Conservation (phyloP, 495 filamentous ascomycete species). For the Penicillium soppii region DNA sequence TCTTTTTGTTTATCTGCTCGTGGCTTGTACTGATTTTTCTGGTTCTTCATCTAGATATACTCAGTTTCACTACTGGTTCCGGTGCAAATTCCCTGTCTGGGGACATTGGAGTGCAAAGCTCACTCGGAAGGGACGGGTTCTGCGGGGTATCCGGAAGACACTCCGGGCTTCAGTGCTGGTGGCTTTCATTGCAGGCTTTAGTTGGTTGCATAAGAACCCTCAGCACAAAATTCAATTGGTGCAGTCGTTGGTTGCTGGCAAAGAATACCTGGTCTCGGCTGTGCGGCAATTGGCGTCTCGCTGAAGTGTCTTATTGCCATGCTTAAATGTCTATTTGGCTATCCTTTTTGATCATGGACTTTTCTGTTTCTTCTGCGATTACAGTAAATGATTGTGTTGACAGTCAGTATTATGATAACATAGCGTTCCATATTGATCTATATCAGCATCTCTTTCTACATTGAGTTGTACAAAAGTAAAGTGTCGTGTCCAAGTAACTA, state of each 20-base stretch:
- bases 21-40: neutral
- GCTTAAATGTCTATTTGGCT: neutral
- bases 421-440: too few relatives aligned
- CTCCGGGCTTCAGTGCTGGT: constrained; percentile 20
- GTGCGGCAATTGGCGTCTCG: neutral
- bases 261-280: constrained; percentile 12
- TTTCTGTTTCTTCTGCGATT: too few relatives aligned
- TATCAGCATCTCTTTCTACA: too few relatives aligned
- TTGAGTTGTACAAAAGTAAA: too few relatives aligned
- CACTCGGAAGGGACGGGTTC: constrained; percentile 43
- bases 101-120: constrained; percentile 53
- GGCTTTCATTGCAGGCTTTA: constrained; percentile 14
- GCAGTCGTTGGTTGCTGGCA: constrained; percentile 13
- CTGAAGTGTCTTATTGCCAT: neutral
- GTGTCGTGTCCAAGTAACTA: too few relatives aligned
- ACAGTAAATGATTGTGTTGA: too few relatives aligned
- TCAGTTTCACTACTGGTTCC: constrained; percentile 47
- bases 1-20: neutral
- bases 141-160: constrained; percentile 19
- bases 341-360: too few relatives aligned
- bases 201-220: constrained; percentile 19
- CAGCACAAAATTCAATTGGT: constrained; percentile 12
- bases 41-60: constrained; percentile 37
- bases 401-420: too few relatives aligned
- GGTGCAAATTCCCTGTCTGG: constrained; percentile 58